A percentile compares a stretch with the other conserved stretches of the same genome.
Evolutionary conservation across 2,329 filamentous ascomycete species (phyloP).

Genomic region (Metarhizium robertsii): DNA sequence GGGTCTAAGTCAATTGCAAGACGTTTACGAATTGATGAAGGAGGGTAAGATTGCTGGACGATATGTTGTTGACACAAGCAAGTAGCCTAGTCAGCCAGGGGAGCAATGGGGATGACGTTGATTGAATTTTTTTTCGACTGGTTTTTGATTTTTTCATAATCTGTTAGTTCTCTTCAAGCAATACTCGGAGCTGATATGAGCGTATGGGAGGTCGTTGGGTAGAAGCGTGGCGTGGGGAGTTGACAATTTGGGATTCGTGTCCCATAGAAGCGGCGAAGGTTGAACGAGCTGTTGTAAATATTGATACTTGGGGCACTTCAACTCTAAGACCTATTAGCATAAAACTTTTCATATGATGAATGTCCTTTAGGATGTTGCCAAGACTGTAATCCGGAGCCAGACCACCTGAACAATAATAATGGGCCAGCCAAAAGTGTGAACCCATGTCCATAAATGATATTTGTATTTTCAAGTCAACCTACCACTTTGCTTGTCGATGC

Average conservation of each 20-base stretch:
- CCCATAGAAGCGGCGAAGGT: too few species aligned
- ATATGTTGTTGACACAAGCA: conserved; percentile 68
- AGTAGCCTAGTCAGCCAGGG: conserved; percentile 27
- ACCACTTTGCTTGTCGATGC: neutral
- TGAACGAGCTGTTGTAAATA: too few species aligned
- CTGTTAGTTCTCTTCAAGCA: neutral
- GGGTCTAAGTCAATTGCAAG: conserved; percentile 68
- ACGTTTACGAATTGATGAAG: conserved; percentile 70
- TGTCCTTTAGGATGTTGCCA: neutral
- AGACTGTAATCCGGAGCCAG: neutral
- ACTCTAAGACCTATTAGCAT: neutral
- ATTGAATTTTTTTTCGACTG: too few species aligned
- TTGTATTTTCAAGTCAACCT: neutral
- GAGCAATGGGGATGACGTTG: neutral
- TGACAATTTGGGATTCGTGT: neutral
- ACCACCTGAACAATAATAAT: neutral
- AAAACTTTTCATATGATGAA: too few species aligned
- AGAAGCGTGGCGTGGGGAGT: neutral
- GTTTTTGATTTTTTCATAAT: neutral
- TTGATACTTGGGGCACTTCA: too few species aligned
- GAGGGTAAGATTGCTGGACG: conserved; percentile 65
- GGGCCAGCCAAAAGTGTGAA: neutral
- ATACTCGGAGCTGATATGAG: too few species aligned
- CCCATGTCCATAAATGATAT: neutral
- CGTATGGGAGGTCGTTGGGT: too few species aligned